These are phyloP conservation scores for Aquilaria sinensis DNA, from an alignment of 345 rosid species.

Conservation along the genomic window DNA sequence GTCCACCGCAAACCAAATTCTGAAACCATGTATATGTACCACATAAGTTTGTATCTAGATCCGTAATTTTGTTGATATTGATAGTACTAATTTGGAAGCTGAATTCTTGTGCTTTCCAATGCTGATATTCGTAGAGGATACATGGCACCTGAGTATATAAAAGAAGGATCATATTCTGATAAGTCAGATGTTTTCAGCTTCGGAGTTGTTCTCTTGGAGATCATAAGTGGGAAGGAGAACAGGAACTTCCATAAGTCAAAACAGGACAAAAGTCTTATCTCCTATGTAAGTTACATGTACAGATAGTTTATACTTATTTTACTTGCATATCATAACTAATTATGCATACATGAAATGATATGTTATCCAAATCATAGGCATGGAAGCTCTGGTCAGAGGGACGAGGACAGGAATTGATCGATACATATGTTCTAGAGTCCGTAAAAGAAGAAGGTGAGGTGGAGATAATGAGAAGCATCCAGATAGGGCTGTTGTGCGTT, in stretches of 20 bases:
- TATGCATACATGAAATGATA: too few relatives aligned
- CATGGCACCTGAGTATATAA: constrained; percentile 42
- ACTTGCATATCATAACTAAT: too few relatives aligned
- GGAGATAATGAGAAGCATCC: constrained; percentile 42
- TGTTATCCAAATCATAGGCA: constrained; percentile 15
- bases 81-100: too few relatives aligned
- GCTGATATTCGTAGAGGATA: constrained; percentile 25
- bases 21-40: too few relatives aligned
- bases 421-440: constrained; percentile 7
- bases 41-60: too few relatives aligned
- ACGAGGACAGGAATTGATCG: constrained; percentile 25
- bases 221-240: constrained; percentile 32
- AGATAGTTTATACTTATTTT: too few relatives aligned
- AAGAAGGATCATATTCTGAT: constrained; percentile 30
- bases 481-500: constrained; percentile 64
- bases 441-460: constrained; percentile 5
- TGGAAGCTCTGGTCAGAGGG: constrained; percentile 38
- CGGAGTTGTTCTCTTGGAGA: constrained; percentile 39
- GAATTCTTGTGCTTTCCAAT: background rate
- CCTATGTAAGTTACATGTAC: constrained; percentile 22
- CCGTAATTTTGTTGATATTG: too few relatives aligned
- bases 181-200: constrained; percentile 43
- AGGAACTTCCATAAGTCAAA: constrained; percentile 7
- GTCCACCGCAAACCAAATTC: background rate
- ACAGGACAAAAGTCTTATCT: constrained; percentile 21